A percentile compares a stretch with the other conserved stretches of the same genome.
phyloP scores from a whole-genome alignment of 2,329 filamentous ascomycete species.

The Paraphoma chrysanthemicola region DNA sequence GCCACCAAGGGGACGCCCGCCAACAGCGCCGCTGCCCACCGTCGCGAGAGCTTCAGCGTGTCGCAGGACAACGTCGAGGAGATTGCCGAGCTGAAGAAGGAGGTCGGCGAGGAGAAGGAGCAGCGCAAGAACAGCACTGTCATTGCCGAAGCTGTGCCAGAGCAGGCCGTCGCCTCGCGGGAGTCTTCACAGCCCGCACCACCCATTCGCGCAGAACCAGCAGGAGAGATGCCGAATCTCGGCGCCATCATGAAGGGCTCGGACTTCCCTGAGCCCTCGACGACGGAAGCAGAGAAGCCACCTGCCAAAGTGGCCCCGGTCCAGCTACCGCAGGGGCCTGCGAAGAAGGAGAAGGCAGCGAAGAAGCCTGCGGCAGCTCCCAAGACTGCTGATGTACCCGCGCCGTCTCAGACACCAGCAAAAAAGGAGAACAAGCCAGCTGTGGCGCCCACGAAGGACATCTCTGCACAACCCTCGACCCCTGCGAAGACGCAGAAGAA shows the following conservation, averaged over 20 bases:
- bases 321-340: constrained; percentile 1
- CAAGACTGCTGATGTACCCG: background rate
- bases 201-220: constrained; percentile 34
- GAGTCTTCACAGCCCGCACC: constrained; percentile 46
- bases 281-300: constrained; percentile 10
- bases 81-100: constrained; percentile 48
- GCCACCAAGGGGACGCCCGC: constrained; percentile 32
- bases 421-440: background rate
- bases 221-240: constrained; percentile 37
- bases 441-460: background rate
- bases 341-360: background rate
- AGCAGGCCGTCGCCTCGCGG: constrained; percentile 51
- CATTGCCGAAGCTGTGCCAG: constrained; percentile 50
- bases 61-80: constrained; percentile 44
- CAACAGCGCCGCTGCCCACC: constrained; percentile 41
- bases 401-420: background rate
- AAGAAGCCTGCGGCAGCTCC: background rate
- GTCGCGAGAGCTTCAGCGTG: constrained; percentile 53
- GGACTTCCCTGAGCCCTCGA: constrained; percentile 37
- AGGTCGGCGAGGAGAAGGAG: constrained; percentile 50
- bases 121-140: constrained; percentile 45
- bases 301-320: background rate
- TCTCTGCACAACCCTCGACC: background rate
- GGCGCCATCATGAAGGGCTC: constrained; percentile 47
- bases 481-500: constrained; percentile 6